Evolutionary conservation across 1,284 basidiomycete species (phyloP), one percentile per base, ranked within the genome.

Genomic region (Phylloporus sp.): DNA sequence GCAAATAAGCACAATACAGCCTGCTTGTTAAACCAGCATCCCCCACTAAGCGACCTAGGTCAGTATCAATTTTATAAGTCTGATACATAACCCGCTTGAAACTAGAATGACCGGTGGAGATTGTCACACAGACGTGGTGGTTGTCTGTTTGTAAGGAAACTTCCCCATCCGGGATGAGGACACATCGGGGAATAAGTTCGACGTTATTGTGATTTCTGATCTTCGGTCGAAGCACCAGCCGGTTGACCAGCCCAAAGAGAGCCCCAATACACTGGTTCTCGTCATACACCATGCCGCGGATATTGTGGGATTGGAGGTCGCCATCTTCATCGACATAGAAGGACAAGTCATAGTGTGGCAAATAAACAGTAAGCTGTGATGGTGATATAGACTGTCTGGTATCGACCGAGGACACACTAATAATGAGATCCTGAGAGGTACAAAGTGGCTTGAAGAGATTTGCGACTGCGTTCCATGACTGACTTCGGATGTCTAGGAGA

Each of bases 1-100:
- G 87, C 19, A 88, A 76, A 60, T 84, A 84, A 1, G 81, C 76
- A 58, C 78, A 80, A 68, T 81, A 86, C 4, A 85, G 69, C 60
- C 77, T 78, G 68, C 77, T 81, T 2, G 74, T 74, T 56, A 84
- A 67, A 20, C 75, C 79, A 43, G 66, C 68, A 35, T 74, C 76
- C 4, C 81, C 80, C 1, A 75, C 32, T 32, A 88, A 73, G 63
- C 78, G 75, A 8, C 84, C 80, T 12, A 88, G 74, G 15, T 79
- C 75, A 0, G 67, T 69, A 68, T 88, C 80, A 35, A 85, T 70
- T 0, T 72, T 71, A 66, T 86, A 88, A 15, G 76, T 76, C 63
- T 81, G 76, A 70, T 80, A 84, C 39, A 23, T n/a, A n/a, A n/a
- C n/a, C n/a, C n/a, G n/a, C n/a, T n/a, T n/a, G n/a, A n/a, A n/a